Evolutionary conservation across 2,329 filamentous ascomycete genomes (phyloP), one percentile per base, ranked within the genome.

Genomic region (Zymoseptoria pseudotritici): DNA sequence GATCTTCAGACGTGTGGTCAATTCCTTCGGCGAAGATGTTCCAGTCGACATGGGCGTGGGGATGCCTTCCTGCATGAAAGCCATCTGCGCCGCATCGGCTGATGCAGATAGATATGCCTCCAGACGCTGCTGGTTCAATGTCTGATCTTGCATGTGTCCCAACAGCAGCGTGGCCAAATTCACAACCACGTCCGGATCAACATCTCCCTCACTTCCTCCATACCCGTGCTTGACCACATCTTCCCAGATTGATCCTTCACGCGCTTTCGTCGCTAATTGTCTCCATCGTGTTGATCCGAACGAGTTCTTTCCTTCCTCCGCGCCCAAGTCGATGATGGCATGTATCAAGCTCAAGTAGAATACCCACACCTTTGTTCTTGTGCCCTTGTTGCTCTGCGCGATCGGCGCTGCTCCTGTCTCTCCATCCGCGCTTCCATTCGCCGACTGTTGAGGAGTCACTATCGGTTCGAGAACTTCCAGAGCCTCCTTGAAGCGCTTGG

Each of bases 351-450:
- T 96, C 65, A 97, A 83, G 73, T 97, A 99, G 69, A 99, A 82
- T 74, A 91, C 96, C 94, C 94, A 99, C 64, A 97, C 88, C 76
- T 97, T 99, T 74, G 96, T 88, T 65, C 92, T 82, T 59, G 90
- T 94, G 31, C 87, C 89, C 66, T 88, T 85, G 50, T 89, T 92
- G 57, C 91, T 91, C 64, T 82, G 84, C 57, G 90, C 87, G 57
- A 97, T 86, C 4, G 91, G 90, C 26, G 91, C 88, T 77, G 68
- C 60, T 21, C 57, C 59, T 66, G 46, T 74, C 70, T 29, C 72
- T 72, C 36, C 66, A 74, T 70, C 68, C 49, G 42, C 55, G 46
- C 22, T 52, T 51, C 26, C 58, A 36, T 59, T 58, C 11, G 50
- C 22, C 10, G 63, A 31, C 19, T 58, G 63, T 58, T 77, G 78